phyloP scores from a whole-genome alignment of 2,329 filamentous ascomycete genomes.

The Aspergillus melleus region DNA sequence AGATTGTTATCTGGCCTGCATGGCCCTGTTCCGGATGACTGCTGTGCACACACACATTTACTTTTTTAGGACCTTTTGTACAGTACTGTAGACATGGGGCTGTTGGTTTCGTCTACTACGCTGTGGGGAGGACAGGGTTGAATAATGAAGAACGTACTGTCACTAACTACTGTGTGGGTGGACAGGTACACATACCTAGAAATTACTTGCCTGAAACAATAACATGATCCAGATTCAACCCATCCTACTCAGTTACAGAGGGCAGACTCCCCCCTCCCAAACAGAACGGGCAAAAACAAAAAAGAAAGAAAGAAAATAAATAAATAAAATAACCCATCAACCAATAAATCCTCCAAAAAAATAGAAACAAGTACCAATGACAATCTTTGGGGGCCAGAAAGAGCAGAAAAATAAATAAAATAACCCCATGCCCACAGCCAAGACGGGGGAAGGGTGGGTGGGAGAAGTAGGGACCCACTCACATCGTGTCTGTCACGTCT shows the following conservation, averaged over 20 bases:
- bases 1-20: conserved; percentile 22
- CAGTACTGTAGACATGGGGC: neutral
- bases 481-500: conserved; percentile 22
- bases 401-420: neutral
- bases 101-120: neutral
- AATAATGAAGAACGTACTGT: no score
- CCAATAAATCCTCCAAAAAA: neutral
- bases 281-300: neutral
- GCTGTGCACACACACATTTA: neutral
- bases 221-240: no score
- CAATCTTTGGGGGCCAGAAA: neutral
- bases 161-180: no score
- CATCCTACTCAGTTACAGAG: neutral
- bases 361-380: neutral
- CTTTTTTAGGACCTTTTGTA: neutral
- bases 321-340: neutral
- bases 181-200: no score
- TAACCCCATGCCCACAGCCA: conserved; percentile 5
- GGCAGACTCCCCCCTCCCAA: neutral
- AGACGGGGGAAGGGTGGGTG: neutral
- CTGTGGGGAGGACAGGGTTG: no score
- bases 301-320: neutral
- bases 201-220: no score
- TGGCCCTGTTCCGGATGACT: conserved; percentile 8
- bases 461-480: conserved; percentile 12